Base-by-base conservation (phyloP, 345 rosid species). In the Corchorus olitorius region DNA sequence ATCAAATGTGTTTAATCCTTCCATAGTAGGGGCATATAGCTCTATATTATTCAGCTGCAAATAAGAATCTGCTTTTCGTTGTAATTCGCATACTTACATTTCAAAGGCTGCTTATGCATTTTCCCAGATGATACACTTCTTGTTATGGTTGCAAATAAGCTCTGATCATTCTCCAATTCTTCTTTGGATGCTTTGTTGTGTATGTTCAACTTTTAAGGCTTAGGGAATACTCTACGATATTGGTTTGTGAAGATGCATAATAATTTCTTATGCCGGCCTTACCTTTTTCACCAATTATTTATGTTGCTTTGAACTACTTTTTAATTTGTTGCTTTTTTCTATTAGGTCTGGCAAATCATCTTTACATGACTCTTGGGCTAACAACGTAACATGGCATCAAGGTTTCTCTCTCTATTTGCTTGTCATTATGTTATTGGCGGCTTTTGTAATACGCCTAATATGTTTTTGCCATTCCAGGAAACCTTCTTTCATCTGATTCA, bases 271-370 rank as follows among this genome's bases (percentile, higher is more conserved):
- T 19, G 33, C 35, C 50, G 52, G 16, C 17, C 5, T 15, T 41
- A 19, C 19, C 75, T 11, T 39, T 37, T 55, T 37, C 37, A 6
- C 17, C 8, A 39, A 12, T 19, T 72, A 16, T 20, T 27, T 16
- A 14, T 22, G 27, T 33, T 60, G 6, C 10, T 61, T 45, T 27
- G 27, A 27, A 27, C 69, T 17, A n/a, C 41, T 48, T 15, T 48
- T 46, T 55, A 55, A 72, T 16, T 27, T 74, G 52, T 48, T 61
- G 49, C 50, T 74, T 76, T 50, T 73, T 70, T 65, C 19, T 75
- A 83, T 56, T 79, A 93, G 99, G 85, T 92, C 99, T 78, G 99
- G 98, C 13, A 84, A 88, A 85, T 81, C 97, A 35, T 89, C 94
- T 59, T 65, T 86, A 77, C 90, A 63, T 72, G 97, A 94, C 75